phyloP scores from a whole-genome alignment of 2,329 filamentous ascomycete species.

The Fusarium sp. region DNA sequence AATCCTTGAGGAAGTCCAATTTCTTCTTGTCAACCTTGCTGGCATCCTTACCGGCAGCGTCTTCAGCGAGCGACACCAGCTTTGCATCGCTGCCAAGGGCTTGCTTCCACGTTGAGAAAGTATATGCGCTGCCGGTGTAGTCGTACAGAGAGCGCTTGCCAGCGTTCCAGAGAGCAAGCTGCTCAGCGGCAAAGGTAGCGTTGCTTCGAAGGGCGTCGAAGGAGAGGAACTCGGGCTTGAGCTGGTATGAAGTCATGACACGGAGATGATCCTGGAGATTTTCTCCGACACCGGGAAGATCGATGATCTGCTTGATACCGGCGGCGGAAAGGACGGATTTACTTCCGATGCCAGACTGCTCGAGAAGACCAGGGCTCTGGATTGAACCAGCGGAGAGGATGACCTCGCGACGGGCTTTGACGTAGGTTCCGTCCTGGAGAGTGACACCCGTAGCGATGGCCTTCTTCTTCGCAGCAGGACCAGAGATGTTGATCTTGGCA shows the following conservation, averaged over 20 bases:
- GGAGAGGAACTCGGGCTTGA: constrained; percentile 23
- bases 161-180: constrained; percentile 31
- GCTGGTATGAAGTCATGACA: constrained; percentile 46
- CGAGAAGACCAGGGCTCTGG: constrained; percentile 65
- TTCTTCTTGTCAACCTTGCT: constrained; percentile 50
- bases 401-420: constrained; percentile 27
- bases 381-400: constrained; percentile 55
- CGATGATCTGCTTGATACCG: constrained; percentile 56
- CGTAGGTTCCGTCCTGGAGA: constrained; percentile 13
- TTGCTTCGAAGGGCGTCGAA: constrained; percentile 32
- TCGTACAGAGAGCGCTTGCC: constrained; percentile 32
- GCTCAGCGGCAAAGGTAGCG: constrained; percentile 18
- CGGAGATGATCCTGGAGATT: constrained; percentile 49
- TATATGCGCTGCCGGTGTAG: constrained; percentile 31
- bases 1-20: constrained; percentile 48
- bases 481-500: constrained; percentile 22
- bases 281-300: constrained; percentile 64
- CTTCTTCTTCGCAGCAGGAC: constrained; percentile 29
- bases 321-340: constrained; percentile 54
- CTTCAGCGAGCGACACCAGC: constrained; percentile 15
- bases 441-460: constrained; percentile 29
- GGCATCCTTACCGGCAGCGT: constrained; percentile 40
- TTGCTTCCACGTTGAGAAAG: constrained; percentile 35
- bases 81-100: constrained; percentile 21
- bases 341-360: constrained; percentile 64